Conservation (phyloP, 352 stramenopile genomes). For the Blastocystis hominis region DNA sequence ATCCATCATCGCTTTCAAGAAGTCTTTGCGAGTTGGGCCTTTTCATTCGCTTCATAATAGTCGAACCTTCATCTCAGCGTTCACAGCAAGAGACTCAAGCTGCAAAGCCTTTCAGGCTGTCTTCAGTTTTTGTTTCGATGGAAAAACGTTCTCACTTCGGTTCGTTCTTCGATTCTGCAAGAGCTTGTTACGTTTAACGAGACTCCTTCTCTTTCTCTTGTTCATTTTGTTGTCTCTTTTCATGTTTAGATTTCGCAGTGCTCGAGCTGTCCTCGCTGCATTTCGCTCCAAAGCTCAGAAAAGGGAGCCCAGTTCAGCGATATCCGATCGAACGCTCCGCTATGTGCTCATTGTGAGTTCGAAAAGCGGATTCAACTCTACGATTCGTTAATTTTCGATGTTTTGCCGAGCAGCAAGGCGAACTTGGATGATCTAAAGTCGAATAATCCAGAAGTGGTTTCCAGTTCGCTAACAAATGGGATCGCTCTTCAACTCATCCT, state of each 20-base stretch:
- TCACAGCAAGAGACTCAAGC: background rate
- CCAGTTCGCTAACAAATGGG: too few species aligned
- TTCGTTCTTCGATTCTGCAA: background rate
- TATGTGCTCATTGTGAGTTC: background rate
- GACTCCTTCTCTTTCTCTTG: background rate
- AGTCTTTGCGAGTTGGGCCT: background rate
- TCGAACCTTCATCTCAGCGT: background rate
- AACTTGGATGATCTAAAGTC: too few species aligned
- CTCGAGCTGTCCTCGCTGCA: background rate
- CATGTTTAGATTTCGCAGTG: background rate
- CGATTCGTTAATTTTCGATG: constrained; percentile 7
- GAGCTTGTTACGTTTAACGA: background rate
- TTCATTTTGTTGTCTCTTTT: background rate
- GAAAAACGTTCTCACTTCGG: background rate
- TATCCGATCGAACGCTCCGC: background rate
- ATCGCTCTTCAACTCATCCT: too few species aligned
- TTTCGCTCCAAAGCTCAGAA: background rate
- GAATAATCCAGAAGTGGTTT: too few species aligned
- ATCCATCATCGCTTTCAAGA: background rate
- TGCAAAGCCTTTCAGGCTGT: background rate
- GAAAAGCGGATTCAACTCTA: background rate
- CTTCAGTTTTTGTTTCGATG: background rate
- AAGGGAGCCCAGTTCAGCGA: background rate
- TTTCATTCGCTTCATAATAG: background rate
- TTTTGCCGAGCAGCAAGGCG: background rate